A percentile compares a stretch with the other conserved stretches of the same genome.
phyloP scores from a whole-genome alignment of 164 flowering plant species.

The Echeveria elegans region DNA sequence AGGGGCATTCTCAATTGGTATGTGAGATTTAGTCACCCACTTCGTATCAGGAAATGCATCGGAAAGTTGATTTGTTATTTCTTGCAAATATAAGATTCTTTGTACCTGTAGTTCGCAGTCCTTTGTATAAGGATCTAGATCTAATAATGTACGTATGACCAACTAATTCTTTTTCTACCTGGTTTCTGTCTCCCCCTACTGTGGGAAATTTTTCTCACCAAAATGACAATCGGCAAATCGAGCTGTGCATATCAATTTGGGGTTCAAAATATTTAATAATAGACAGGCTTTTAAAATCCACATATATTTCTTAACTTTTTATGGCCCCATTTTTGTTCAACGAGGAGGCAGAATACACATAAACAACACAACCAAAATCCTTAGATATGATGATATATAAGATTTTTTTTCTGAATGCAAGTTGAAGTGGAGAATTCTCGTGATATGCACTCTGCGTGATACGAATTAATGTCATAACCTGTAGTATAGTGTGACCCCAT shows the following conservation, averaged over 20 bases:
- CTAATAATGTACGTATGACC: not conserved
- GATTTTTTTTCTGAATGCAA: constrained; percentile 10
- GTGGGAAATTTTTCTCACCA: not conserved
- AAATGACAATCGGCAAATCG: not conserved
- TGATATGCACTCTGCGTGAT: not conserved
- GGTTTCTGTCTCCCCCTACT: not conserved
- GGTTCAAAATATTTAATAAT: constrained; percentile 13
- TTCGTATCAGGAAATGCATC: not conserved
- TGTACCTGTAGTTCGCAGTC: not conserved
- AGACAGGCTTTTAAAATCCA: constrained; percentile 10
- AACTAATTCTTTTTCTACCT: not conserved
- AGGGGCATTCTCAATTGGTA: not conserved
- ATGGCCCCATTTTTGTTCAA: constrained; percentile 10
- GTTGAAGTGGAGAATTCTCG: constrained; percentile 10
- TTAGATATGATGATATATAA: constrained; percentile 14
- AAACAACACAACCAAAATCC: constrained; percentile 19
- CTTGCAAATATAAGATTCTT: not conserved
- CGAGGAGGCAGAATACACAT: constrained; percentile 16
- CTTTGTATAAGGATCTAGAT: not conserved
- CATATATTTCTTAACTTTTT: constrained; percentile 4
- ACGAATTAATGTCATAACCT: not conserved
- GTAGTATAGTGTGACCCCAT: constrained; percentile 10
- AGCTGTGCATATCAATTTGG: not conserved
- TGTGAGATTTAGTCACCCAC: not conserved
- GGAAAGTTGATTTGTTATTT: not conserved